Conservation (phyloP, 2,329 filamentous ascomycete species). For the Colletotrichum godetiae region DNA sequence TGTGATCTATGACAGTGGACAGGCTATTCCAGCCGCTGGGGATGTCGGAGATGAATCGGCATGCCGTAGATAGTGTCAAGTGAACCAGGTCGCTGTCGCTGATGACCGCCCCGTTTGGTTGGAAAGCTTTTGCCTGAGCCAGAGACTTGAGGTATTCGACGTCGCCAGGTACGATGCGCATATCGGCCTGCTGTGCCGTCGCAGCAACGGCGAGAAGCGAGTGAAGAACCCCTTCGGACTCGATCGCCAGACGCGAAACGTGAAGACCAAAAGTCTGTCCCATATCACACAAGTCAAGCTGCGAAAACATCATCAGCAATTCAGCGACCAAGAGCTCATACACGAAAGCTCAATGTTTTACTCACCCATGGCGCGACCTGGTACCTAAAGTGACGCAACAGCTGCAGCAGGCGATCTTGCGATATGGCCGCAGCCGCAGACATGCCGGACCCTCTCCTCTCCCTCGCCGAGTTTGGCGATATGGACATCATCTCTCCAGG, state of each 20-base stretch:
- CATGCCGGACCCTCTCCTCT: neutral
- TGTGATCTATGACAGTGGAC: neutral
- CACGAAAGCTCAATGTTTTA: neutral
- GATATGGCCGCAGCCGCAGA: neutral
- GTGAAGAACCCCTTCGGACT: conserved; percentile 40
- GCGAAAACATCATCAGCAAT: neutral
- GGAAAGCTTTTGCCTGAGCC: neutral
- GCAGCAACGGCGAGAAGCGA: conserved; percentile 40
- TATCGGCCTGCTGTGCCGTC: conserved; percentile 13
- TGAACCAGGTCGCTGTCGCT: conserved; percentile 17
- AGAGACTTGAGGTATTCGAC: conserved; percentile 18
- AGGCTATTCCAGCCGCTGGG: conserved; percentile 20
- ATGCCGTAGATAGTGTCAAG: conserved; percentile 11
- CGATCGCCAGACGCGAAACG: conserved; percentile 44
- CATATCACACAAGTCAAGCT: conserved; percentile 57
- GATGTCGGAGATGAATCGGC: conserved; percentile 16
- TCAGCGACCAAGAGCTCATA: no score
- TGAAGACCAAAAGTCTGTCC: conserved; percentile 53
- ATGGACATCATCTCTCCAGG: conserved; percentile 17
- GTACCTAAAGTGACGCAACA: conserved; percentile 57
- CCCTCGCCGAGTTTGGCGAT: neutral
- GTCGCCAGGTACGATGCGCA: neutral
- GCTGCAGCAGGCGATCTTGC: conserved; percentile 39
- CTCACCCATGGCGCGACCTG: conserved; percentile 58
- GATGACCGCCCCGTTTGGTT: neutral